Percentiles rank a stretch among this genome's conserved stretches.
phyloP scores from a whole-genome alignment of 257 asterid species.

The Leptodermis oblonga region DNA sequence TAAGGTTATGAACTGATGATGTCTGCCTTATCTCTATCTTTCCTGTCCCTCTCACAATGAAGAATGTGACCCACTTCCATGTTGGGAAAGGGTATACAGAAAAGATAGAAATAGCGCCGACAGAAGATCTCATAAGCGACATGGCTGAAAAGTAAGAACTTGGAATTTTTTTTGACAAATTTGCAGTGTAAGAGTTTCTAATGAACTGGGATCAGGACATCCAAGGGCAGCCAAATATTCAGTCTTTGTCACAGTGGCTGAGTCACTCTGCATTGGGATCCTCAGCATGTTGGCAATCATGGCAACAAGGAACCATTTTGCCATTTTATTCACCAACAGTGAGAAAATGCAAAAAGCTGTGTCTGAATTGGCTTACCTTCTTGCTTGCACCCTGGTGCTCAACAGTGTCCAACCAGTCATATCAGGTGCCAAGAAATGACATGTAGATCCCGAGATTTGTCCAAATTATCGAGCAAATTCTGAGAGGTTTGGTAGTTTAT shows the following conservation, averaged over 20 bases:
- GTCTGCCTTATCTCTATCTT: too few relatives aligned
- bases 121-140: too few relatives aligned
- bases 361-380: slow-evolving; percentile 73
- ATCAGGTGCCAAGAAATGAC: slow-evolving; percentile 49
- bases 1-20: neutral
- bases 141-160: neutral
- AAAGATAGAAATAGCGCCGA: too few relatives aligned
- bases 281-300: slow-evolving; percentile 57
- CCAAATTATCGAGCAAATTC: too few relatives aligned
- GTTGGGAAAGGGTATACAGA: too few relatives aligned
- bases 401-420: slow-evolving; percentile 93
- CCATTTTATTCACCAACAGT: slow-evolving; percentile 63
- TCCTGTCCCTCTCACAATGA: too few relatives aligned
- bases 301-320: slow-evolving; percentile 61
- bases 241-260: slow-evolving; percentile 56
- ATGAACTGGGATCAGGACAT: slow-evolving; percentile 89
- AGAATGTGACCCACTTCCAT: too few relatives aligned
- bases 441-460: too few relatives aligned
- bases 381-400: slow-evolving; percentile 74
- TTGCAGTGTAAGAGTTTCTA: slow-evolving; percentile 43
- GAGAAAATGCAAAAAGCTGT: slow-evolving; percentile 81
- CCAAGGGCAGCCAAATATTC: slow-evolving; percentile 87
- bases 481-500: too few relatives aligned
- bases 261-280: slow-evolving; percentile 68
- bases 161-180: neutral